Evolutionary conservation across 1,284 basidiomycete genomes (phyloP).

Genomic region (Coriolopsis trogii): DNA sequence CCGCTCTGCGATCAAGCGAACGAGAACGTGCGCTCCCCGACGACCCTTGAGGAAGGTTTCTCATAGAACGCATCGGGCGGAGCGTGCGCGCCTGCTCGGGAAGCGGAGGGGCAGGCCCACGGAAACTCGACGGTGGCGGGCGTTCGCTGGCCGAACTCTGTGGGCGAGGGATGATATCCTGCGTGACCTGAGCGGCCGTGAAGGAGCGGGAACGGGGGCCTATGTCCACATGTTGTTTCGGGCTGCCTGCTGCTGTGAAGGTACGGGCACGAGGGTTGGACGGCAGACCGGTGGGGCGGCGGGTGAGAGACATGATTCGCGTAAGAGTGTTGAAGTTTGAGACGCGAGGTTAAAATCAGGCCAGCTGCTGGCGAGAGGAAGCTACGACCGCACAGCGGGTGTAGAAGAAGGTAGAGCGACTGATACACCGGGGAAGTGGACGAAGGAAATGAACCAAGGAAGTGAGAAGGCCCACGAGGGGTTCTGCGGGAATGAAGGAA

Average conservation of each 20-base stretch:
- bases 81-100: conserved; percentile 20
- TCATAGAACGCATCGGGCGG: conserved; percentile 33
- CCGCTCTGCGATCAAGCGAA: conserved; percentile 19
- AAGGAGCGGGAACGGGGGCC: conserved; percentile 28
- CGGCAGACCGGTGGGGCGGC: conserved; percentile 33
- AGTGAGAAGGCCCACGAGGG: conserved; percentile 5
- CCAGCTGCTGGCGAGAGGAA: conserved; percentile 22
- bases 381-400: conserved; percentile 26
- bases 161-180: conserved; percentile 23
- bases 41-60: conserved; percentile 18
- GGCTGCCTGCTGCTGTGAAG: conserved; percentile 4
- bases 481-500: not conserved
- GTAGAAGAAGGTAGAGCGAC: conserved; percentile 21
- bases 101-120: conserved; percentile 13
- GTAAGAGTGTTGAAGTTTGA: not conserved
- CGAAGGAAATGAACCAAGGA: conserved; percentile 4
- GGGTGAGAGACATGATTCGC: conserved; percentile 30
- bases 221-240: not conserved
- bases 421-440: conserved; percentile 17
- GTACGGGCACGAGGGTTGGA: conserved; percentile 30
- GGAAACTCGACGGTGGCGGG: conserved; percentile 20
- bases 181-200: conserved; percentile 11
- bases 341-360: conserved; percentile 15
- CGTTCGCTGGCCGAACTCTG: conserved; percentile 28
- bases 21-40: conserved; percentile 24